A percentile compares a stretch with the other conserved stretches of the same genome.
Conservation (phyloP, 192 early-diverging fungal species). For the Coemansia sp. region DNA sequence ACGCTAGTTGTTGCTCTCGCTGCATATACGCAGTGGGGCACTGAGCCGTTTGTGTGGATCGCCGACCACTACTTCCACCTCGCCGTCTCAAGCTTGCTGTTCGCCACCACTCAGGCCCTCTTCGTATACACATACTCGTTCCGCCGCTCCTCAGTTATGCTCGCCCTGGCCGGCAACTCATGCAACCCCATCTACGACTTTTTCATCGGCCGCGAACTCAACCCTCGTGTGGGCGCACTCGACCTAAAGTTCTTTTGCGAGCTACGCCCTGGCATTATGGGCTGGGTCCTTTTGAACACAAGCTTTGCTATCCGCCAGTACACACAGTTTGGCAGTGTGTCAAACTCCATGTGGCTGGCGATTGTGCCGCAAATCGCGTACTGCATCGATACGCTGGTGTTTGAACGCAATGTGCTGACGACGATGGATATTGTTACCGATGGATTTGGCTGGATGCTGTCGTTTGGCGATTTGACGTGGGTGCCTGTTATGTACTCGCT, state of each 20-base stretch:
- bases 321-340: slow-evolving; percentile 60
- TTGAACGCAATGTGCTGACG: slow-evolving; percentile 76
- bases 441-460: slow-evolving; percentile 91
- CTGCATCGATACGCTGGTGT: slow-evolving; percentile 76
- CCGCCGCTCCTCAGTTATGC: slow-evolving; percentile 57
- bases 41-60: slow-evolving; percentile 72
- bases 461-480: slow-evolving; percentile 82
- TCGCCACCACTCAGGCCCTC: slow-evolving; percentile 63
- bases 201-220: slow-evolving; percentile 95
- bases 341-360: slow-evolving; percentile 77
- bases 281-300: slow-evolving; percentile 82
- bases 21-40: slow-evolving; percentile 56
- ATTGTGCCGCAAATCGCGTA: slow-evolving; percentile 78
- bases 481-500: slow-evolving; percentile 87
- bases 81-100: slow-evolving; percentile 65
- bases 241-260: slow-evolving; percentile 96
- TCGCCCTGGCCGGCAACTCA: slow-evolving; percentile 88
- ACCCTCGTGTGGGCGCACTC: slow-evolving; percentile 79
- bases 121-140: slow-evolving; percentile 79
- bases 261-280: slow-evolving; percentile 89
- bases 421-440: slow-evolving; percentile 99
- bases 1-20: slow-evolving; percentile 49
- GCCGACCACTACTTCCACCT: slow-evolving; percentile 77
- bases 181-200: slow-evolving; percentile 89
- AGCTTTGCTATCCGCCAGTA: slow-evolving; percentile 79